These are phyloP conservation scores for Quercus variabilis DNA, from an alignment of 306 rosid species.

Conservation along the genomic window DNA sequence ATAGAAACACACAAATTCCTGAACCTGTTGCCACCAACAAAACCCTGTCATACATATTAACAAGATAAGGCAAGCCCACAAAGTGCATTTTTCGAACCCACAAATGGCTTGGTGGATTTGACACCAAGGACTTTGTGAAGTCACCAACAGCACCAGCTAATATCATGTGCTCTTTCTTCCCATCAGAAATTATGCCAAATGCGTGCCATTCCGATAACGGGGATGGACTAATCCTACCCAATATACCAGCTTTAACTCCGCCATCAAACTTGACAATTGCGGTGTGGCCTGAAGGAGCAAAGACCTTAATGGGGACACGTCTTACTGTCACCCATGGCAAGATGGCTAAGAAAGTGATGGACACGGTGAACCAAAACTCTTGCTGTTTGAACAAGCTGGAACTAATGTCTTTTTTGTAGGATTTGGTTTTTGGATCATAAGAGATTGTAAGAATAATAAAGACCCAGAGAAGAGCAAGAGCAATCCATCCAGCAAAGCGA, in stretches of 20 bases:
- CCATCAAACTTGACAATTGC: slow-evolving; percentile 48
- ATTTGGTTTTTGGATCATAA: slow-evolving; percentile 34
- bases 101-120: slow-evolving; percentile 50
- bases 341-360: slow-evolving; percentile 41
- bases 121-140: slow-evolving; percentile 49
- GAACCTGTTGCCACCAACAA: slow-evolving; percentile 72
- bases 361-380: slow-evolving; percentile 51
- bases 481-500: slow-evolving; percentile 62
- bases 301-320: slow-evolving; percentile 33
- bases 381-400: slow-evolving; percentile 29
- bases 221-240: slow-evolving; percentile 61
- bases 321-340: slow-evolving; percentile 55
- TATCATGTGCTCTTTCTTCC: slow-evolving; percentile 49
- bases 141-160: slow-evolving; percentile 71
- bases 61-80: slow-evolving; percentile 59
- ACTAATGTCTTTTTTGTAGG: slow-evolving; percentile 20
- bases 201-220: slow-evolving; percentile 78
- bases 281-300: slow-evolving; percentile 54
- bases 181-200: slow-evolving; percentile 71
- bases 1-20: slow-evolving; percentile 67
- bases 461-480: slow-evolving; percentile 49
- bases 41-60: slow-evolving; percentile 52
- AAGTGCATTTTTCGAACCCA: slow-evolving; percentile 53
- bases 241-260: slow-evolving; percentile 47
- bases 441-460: slow-evolving; percentile 37